A percentile compares a stretch with the other conserved stretches of the same genome.
Conservation (phyloP, 345 rosid genomes). For the Acer campestre region DNA sequence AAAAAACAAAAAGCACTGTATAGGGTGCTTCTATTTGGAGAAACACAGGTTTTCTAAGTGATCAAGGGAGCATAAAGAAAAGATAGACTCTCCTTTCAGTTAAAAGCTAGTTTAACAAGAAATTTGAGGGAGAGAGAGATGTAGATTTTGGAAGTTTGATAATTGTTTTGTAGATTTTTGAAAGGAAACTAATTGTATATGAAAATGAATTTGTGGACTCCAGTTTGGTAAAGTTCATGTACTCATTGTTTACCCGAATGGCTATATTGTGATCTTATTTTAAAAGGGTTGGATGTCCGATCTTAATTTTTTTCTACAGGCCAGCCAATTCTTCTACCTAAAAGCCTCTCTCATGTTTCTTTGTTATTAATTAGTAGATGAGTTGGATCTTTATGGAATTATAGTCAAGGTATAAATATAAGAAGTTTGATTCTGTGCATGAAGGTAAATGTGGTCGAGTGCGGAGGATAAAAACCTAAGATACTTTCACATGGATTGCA, state of each 20-base stretch:
- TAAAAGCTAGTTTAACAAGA: not conserved
- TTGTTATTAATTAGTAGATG: not conserved
- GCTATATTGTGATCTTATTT: too few relatives aligned
- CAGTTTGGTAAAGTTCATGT: too few relatives aligned
- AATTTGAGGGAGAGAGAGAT: not conserved
- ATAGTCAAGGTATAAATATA: too few relatives aligned
- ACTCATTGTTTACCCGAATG: too few relatives aligned
- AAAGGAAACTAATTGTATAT: too few relatives aligned
- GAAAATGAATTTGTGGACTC: too few relatives aligned
- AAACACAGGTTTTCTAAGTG: slow-evolving; percentile 1
- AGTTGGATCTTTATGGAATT: not conserved
- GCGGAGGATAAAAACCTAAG: not conserved
- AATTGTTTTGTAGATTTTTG: too few relatives aligned
- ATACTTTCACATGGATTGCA: not conserved
- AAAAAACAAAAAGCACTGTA: not conserved
- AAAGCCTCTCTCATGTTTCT: not conserved
- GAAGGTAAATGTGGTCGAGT: not conserved
- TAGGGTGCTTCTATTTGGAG: slow-evolving; percentile 4
- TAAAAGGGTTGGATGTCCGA: too few relatives aligned
- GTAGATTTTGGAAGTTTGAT: too few relatives aligned
- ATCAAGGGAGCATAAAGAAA: not conserved
- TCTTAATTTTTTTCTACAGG: too few relatives aligned
- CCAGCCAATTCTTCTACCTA: too few relatives aligned
- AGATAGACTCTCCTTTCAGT: not conserved
- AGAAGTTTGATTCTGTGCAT: not conserved